A percentile compares a stretch with the other conserved stretches of the same genome.
Conservation (phyloP, 129 eudicot genomes). For the Centrapalus pauciflorus region DNA sequence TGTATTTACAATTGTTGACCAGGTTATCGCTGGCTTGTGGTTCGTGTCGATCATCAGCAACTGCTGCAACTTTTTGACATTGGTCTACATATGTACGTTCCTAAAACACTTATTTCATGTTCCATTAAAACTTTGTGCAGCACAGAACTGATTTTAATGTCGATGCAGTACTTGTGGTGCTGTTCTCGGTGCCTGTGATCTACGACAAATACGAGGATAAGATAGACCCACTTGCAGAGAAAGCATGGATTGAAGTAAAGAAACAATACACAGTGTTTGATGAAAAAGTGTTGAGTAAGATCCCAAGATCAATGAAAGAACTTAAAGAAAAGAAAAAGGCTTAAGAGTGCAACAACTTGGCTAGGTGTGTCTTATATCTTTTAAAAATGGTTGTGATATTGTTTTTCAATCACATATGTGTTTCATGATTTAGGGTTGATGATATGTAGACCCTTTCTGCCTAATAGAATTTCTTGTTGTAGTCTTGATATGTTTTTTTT, state of each 20-base stretch:
- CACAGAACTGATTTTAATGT: slow-evolving; percentile 2
- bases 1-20: slow-evolving; percentile 7
- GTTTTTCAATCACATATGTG: slow-evolving; percentile 15
- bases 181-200: slow-evolving; percentile 73
- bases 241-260: slow-evolving; percentile 68
- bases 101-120: not conserved
- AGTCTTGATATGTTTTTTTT: slow-evolving; percentile 18
- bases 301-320: slow-evolving; percentile 66
- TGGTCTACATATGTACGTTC: slow-evolving; percentile 62
- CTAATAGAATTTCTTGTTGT: slow-evolving; percentile 21
- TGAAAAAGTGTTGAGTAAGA: slow-evolving; percentile 76
- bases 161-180: slow-evolving; percentile 53
- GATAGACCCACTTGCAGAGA: slow-evolving; percentile 75
- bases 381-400: slow-evolving; percentile 18
- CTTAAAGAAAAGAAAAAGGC: slow-evolving; percentile 60
- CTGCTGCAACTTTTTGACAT: slow-evolving; percentile 60
- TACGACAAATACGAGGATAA: slow-evolving; percentile 81
- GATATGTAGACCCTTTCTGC: slow-evolving; percentile 8
- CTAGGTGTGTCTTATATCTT: slow-evolving; percentile 25
- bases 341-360: slow-evolving; percentile 14
- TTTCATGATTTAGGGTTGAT: slow-evolving; percentile 27
- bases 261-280: slow-evolving; percentile 75
- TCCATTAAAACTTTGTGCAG: not conserved
- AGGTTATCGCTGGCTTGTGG: slow-evolving; percentile 88
- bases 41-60: slow-evolving; percentile 59